Conservation (phyloP, 129 eudicot genomes). For the Solidago caesia region DNA sequence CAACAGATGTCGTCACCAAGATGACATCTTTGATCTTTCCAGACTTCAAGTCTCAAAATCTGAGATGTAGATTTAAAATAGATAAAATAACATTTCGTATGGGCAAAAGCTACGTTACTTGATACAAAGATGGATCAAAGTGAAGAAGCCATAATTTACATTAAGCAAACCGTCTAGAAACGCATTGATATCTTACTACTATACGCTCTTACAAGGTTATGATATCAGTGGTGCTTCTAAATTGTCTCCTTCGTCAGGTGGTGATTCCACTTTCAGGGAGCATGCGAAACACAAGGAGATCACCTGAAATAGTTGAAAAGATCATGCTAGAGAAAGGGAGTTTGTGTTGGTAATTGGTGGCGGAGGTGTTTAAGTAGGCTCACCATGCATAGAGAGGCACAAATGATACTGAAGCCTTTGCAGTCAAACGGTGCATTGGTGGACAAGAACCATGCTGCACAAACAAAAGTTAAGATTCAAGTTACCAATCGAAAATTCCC, state of each 20-base stretch:
- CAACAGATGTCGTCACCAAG: neutral
- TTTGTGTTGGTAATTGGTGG: conserved; percentile 12
- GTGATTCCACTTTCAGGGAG: conserved; percentile 48
- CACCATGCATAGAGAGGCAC: conserved; percentile 82
- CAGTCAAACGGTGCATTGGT: conserved; percentile 81
- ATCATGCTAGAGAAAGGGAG: neutral
- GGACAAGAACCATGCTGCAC: conserved; percentile 88
- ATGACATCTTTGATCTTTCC: neutral
- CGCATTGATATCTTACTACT: conserved; percentile 17
- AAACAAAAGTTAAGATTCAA: conserved; percentile 8
- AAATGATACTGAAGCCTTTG: conserved; percentile 85
- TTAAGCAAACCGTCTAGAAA: conserved; percentile 13
- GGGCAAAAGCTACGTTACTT: neutral
- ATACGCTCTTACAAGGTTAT: conserved; percentile 28
- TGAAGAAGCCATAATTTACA: conserved; percentile 22
- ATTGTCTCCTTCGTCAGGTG: conserved; percentile 41
- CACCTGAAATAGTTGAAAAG: conserved; percentile 39
- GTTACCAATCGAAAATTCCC: neutral
- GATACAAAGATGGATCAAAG: neutral
- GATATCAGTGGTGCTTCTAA: conserved; percentile 69
- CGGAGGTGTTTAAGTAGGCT: conserved; percentile 26
- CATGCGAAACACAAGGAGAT: conserved; percentile 62
- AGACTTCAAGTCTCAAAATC: neutral
- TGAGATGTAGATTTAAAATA: neutral
- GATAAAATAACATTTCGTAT: neutral